Conservation (phyloP, 116 monocot genomes). For the Zostera marina region DNA sequence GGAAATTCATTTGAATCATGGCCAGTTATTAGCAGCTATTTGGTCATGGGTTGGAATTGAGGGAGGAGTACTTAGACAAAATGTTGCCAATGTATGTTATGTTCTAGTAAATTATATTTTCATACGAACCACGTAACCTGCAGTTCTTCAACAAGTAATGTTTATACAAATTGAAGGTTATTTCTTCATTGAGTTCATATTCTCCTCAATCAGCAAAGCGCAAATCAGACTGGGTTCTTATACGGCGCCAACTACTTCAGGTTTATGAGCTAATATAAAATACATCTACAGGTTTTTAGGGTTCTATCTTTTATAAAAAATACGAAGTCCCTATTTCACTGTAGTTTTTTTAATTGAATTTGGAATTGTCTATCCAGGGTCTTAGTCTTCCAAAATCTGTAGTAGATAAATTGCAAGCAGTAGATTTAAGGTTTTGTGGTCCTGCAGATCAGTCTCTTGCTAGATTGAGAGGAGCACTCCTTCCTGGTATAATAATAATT, state of each 20-base stretch:
- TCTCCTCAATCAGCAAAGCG: constrained; percentile 64
- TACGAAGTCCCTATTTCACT: not conserved
- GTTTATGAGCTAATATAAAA: constrained; percentile 12
- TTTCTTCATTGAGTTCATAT: constrained; percentile 54
- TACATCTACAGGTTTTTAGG: not conserved
- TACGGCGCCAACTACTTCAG: constrained; percentile 86
- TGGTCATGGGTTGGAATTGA: constrained; percentile 87
- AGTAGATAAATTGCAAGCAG: constrained; percentile 80
- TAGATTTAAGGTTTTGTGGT: constrained; percentile 83
- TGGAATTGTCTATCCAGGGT: constrained; percentile 33
- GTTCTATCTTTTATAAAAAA: not conserved
- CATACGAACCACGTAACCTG: not conserved
- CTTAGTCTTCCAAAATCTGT: constrained; percentile 61
- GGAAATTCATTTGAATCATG: constrained; percentile 75
- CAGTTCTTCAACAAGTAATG: not conserved
- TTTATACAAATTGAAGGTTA: constrained; percentile 39
- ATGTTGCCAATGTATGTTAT: constrained; percentile 66
- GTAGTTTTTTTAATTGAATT: too few species aligned
- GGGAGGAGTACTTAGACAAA: constrained; percentile 29
- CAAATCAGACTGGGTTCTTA: constrained; percentile 72
- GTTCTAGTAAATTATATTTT: not conserved
- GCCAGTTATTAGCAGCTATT: constrained; percentile 58
- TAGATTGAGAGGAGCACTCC: constrained; percentile 88
- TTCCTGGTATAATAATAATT: constrained; percentile 34
- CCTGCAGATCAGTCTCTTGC: constrained; percentile 69